Evolutionary conservation across 768 basidiomycete genomes (phyloP).

Genomic region (Xanthoconium stramineum): DNA sequence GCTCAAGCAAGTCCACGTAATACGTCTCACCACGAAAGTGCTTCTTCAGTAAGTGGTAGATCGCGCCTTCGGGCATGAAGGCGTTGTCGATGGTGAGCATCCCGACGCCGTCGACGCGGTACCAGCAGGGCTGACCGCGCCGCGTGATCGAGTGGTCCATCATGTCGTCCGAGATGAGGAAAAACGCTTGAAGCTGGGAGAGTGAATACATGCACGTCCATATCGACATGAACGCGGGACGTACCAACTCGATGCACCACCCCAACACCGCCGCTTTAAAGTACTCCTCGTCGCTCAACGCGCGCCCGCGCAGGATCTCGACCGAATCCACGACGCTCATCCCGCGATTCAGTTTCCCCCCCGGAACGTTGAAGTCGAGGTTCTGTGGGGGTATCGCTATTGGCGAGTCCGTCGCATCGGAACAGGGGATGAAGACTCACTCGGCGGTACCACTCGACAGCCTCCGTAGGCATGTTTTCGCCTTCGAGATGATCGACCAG

Average conservation of each 20-base stretch:
- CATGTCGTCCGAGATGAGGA: slow-evolving; percentile 90
- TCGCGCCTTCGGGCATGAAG: slow-evolving; percentile 93
- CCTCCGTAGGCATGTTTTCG: slow-evolving; percentile 81
- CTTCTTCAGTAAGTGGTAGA: slow-evolving; percentile 85
- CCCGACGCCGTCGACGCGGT: slow-evolving; percentile 55
- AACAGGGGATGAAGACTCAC: slow-evolving; percentile 41
- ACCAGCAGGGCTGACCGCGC: slow-evolving; percentile 95
- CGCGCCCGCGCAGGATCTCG: slow-evolving; percentile 75
- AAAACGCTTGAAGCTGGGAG: slow-evolving; percentile 88
- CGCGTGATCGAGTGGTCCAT: slow-evolving; percentile 96
- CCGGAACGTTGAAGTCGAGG: slow-evolving; percentile 92
- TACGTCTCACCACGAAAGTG: slow-evolving; percentile 79
- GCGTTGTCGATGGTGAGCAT: slow-evolving; percentile 94
- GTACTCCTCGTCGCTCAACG: slow-evolving; percentile 81
- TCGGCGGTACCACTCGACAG: slow-evolving; percentile 68
- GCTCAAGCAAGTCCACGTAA: slow-evolving; percentile 87
- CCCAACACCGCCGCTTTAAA: slow-evolving; percentile 84
- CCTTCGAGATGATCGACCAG: slow-evolving; percentile 63
- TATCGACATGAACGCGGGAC: slow-evolving; percentile 26
- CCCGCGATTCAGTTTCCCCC: slow-evolving; percentile 96
- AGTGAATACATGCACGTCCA: too few species aligned
- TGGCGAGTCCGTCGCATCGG: too few species aligned
- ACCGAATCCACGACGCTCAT: slow-evolving; percentile 92
- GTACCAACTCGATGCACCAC: slow-evolving; percentile 93
- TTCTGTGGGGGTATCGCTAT: slow-evolving; percentile 30